Evolutionary conservation across 2,329 filamentous ascomycete species (phyloP).

Genomic region (Fusarium nurragi): DNA sequence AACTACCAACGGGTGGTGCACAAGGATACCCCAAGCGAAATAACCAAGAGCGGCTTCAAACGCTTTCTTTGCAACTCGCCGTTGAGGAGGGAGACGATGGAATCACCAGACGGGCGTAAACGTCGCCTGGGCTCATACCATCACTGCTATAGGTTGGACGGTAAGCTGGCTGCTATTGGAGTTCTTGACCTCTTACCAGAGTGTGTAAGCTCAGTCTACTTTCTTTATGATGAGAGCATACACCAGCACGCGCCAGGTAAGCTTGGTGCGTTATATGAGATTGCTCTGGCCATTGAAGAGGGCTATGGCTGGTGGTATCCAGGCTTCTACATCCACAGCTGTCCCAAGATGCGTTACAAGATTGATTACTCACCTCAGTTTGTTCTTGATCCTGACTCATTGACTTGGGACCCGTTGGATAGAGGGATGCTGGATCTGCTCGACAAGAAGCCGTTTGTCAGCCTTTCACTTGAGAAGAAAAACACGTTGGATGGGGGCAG

Average conservation of each 20-base stretch:
- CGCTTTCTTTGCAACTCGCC: constrained; percentile 80
- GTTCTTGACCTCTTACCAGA: constrained; percentile 81
- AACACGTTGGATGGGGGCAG: neutral
- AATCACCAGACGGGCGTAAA: constrained; percentile 59
- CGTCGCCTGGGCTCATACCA: constrained; percentile 77
- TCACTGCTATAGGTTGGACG: constrained; percentile 83
- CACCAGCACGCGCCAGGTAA: constrained; percentile 77
- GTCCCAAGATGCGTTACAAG: constrained; percentile 87
- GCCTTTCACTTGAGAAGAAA: constrained; percentile 53
- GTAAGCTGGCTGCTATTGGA: constrained; percentile 77
- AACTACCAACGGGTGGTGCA: constrained; percentile 82
- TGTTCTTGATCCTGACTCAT: constrained; percentile 74
- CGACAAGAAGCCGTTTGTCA: constrained; percentile 66
- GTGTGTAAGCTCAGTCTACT: constrained; percentile 83
- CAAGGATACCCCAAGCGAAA: constrained; percentile 68
- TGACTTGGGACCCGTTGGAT: constrained; percentile 70
- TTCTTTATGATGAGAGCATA: constrained; percentile 81
- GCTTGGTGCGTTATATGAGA: constrained; percentile 77
- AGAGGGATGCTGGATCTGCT: constrained; percentile 58
- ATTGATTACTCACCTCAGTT: constrained; percentile 79
- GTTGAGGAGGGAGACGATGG: constrained; percentile 58
- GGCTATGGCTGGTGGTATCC: constrained; percentile 82
- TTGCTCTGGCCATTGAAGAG: constrained; percentile 72
- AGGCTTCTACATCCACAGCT: constrained; percentile 83
- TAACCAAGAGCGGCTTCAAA: constrained; percentile 70